Percentiles rank a stretch among this genome's conserved stretches.
phyloP scores from a whole-genome alignment of 1,139 yeast genomes.

The Yamadazyma mexicana region DNA sequence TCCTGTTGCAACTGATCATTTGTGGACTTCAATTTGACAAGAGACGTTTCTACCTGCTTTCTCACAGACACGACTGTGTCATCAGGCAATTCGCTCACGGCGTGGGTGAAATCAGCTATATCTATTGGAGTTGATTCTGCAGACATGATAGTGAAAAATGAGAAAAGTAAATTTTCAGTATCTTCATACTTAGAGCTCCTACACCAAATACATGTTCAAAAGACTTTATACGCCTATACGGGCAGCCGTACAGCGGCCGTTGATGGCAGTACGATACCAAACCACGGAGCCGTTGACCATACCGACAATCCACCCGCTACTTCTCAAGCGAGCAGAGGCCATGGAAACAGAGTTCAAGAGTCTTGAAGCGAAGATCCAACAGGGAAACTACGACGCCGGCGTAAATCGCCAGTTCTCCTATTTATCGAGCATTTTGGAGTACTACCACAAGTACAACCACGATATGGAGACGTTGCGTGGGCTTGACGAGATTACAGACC shows the following conservation, averaged over 20 bases:
- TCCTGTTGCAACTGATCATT: slow-evolving; percentile 30
- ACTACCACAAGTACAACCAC: slow-evolving; percentile 47
- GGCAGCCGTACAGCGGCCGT: no score
- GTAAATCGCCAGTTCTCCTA: slow-evolving; percentile 58
- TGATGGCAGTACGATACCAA: slow-evolving; percentile 4
- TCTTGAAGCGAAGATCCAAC: slow-evolving; percentile 49
- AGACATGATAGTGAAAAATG: slow-evolving; percentile 9
- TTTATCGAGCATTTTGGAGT: slow-evolving; percentile 53
- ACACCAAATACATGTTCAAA: no score
- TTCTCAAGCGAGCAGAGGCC: slow-evolving; percentile 60
- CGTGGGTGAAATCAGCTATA: slow-evolving; percentile 26
- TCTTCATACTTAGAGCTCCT: not conserved
- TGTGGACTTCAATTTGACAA: slow-evolving; percentile 32
- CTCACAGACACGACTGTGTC: slow-evolving; percentile 26
- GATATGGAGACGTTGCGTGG: slow-evolving; percentile 37
- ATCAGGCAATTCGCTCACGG: slow-evolving; percentile 36
- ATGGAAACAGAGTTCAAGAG: slow-evolving; percentile 50
- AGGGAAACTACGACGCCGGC: slow-evolving; percentile 53
- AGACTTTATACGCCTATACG: not conserved
- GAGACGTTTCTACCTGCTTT: slow-evolving; percentile 26
- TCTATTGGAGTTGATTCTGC: slow-evolving; percentile 18
- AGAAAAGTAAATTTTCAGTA: not conserved
- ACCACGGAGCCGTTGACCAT: slow-evolving; percentile 7
- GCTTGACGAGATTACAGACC: slow-evolving; percentile 34
- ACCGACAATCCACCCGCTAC: slow-evolving; percentile 53